Evolutionary conservation across 1,284 basidiomycete species (phyloP).

Genomic region (Boletus albobrunnescens): DNA sequence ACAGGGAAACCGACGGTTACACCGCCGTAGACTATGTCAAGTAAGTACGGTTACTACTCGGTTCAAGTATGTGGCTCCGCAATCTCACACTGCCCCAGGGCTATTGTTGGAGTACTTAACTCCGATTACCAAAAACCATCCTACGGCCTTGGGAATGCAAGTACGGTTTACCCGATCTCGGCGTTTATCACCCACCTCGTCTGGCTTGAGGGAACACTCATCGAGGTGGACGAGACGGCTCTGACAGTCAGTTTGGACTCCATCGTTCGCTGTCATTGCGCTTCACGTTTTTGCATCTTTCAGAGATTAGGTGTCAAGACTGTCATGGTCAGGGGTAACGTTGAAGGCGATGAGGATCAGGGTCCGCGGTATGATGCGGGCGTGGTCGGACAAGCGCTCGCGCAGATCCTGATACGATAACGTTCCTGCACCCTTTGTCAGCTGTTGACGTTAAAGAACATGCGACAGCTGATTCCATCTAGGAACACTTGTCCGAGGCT

Average conservation of each 20-base stretch:
- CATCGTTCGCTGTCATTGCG: background rate
- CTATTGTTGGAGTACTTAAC: conserved; percentile 72
- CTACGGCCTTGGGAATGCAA: conserved; percentile 55
- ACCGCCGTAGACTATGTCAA: conserved; percentile 80
- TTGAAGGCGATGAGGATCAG: conserved; percentile 16
- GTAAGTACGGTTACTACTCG: conserved; percentile 37
- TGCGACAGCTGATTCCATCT: conserved; percentile 2
- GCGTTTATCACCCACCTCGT: conserved; percentile 83
- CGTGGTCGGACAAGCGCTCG: conserved; percentile 47
- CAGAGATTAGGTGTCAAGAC: conserved; percentile 64
- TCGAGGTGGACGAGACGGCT: conserved; percentile 56
- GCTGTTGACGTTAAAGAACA: background rate
- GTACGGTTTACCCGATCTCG: conserved; percentile 61
- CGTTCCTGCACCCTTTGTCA: background rate
- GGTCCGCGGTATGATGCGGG: conserved; percentile 49
- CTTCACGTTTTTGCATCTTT: conserved; percentile 6
- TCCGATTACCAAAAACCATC: conserved; percentile 48
- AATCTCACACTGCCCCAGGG: conserved; percentile 38
- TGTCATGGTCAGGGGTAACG: conserved; percentile 37
- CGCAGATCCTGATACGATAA: conserved; percentile 35
- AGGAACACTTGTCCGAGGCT: conserved; percentile 1
- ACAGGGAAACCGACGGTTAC: conserved; percentile 88
- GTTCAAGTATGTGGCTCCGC: conserved; percentile 3
- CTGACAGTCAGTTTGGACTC: conserved; percentile 55
- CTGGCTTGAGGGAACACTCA: conserved; percentile 60